phyloP scores from a whole-genome alignment of 352 stramenopile species.

The Elongisporangium prolatum region DNA sequence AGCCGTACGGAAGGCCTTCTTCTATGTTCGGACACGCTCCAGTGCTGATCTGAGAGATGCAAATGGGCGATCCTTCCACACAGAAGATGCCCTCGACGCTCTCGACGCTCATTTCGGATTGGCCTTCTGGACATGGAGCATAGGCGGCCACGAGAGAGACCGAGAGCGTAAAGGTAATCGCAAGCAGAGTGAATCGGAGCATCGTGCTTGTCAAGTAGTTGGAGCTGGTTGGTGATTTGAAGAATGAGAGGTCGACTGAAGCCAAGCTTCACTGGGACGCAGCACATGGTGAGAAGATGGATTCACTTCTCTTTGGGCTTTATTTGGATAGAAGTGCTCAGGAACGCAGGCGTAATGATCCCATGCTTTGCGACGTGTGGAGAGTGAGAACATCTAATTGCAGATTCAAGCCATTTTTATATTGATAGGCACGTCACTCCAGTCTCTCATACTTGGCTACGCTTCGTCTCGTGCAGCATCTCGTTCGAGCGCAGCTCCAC shows the following conservation, averaged over 20 bases:
- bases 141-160: neutral
- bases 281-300: neutral
- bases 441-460: too few relatives aligned
- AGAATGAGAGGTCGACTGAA: neutral
- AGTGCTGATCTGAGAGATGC: conserved; percentile 17
- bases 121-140: conserved; percentile 5
- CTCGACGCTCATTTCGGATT: conserved; percentile 20
- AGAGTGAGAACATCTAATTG: too few relatives aligned
- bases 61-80: conserved; percentile 9
- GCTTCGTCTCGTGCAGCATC: too few relatives aligned
- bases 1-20: conserved; percentile 10
- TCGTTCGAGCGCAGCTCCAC: too few relatives aligned
- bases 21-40: conserved; percentile 18
- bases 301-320: too few relatives aligned
- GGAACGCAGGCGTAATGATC: too few relatives aligned
- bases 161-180: neutral
- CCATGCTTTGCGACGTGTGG: too few relatives aligned
- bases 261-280: neutral
- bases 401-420: too few relatives aligned
- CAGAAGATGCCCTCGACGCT: conserved; percentile 17
- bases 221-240: neutral
- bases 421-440: too few relatives aligned
- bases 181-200: neutral
- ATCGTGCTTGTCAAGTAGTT: neutral
- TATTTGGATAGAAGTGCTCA: too few relatives aligned